These are phyloP conservation scores for Peltaster fructicola DNA, from an alignment of 2,329 filamentous ascomycete genomes.

Conservation along the genomic window DNA sequence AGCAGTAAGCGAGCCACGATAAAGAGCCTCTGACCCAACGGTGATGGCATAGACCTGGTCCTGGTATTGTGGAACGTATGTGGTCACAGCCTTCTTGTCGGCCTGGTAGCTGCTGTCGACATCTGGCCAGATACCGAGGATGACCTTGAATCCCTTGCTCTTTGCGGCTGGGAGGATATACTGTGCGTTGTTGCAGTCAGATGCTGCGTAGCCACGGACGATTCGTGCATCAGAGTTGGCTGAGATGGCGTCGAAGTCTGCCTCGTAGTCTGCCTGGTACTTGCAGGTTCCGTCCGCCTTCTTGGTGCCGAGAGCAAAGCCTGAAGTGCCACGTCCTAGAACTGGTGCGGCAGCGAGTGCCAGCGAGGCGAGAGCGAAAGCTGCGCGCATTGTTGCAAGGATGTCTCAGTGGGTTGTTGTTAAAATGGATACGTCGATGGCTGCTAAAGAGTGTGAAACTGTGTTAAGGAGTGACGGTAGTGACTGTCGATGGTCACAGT, in stretches of 20 bases:
- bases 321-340: conserved; percentile 32
- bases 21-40: conserved; percentile 53
- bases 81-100: conserved; percentile 41
- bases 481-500: too few species aligned
- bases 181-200: conserved; percentile 46
- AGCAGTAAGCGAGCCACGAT: conserved; percentile 49
- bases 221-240: conserved; percentile 32
- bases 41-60: conserved; percentile 50
- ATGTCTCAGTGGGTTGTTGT: conserved; percentile 3
- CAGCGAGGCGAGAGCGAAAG: conserved; percentile 10
- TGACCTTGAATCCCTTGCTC: conserved; percentile 45
- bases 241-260: conserved; percentile 46
- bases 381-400: conserved; percentile 10
- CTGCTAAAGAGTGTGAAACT: too few species aligned
- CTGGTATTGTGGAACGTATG: conserved; percentile 31
- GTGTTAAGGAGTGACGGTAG: too few species aligned
- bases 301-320: conserved; percentile 51
- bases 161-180: conserved; percentile 49
- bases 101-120: conserved; percentile 41
- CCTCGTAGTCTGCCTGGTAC: conserved; percentile 41
- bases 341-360: conserved; percentile 11
- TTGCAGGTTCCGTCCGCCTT: conserved; percentile 46
- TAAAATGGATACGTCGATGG: conserved; percentile 1
- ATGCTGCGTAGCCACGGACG: conserved; percentile 49
- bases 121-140: conserved; percentile 56